Conservation (phyloP, 495 filamentous ascomycete genomes). For the Bacidia gigantensis region DNA sequence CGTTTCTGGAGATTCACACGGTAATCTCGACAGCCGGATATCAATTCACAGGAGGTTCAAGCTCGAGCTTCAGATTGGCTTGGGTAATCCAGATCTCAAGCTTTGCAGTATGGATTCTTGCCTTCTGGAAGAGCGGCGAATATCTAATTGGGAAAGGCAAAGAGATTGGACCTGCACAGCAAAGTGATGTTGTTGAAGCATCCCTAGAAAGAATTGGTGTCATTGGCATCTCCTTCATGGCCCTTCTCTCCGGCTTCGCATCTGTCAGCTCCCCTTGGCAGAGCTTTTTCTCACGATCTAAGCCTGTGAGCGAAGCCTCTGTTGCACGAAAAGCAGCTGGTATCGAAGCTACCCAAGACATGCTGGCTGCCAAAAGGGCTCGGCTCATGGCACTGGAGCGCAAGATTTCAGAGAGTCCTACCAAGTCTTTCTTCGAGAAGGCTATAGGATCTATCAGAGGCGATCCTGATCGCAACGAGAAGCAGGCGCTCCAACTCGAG, state of each 20-base stretch:
- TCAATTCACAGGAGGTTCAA: slow-evolving; percentile 36
- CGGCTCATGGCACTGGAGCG: slow-evolving; percentile 51
- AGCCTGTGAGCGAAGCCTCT: slow-evolving; percentile 53
- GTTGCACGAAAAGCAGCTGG: slow-evolving; percentile 59
- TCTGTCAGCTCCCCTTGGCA: slow-evolving; percentile 72
- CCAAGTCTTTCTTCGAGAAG: slow-evolving; percentile 43
- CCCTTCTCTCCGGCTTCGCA: slow-evolving; percentile 66
- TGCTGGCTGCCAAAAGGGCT: slow-evolving; percentile 55
- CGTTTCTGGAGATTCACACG: slow-evolving; percentile 55
- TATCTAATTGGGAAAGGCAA: slow-evolving; percentile 38
- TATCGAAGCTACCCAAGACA: slow-evolving; percentile 57
- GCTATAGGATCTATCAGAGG: slow-evolving; percentile 50
- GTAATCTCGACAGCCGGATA: slow-evolving; percentile 46
- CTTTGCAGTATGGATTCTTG: slow-evolving; percentile 47
- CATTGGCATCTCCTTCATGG: slow-evolving; percentile 72
- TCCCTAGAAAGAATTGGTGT: slow-evolving; percentile 68
- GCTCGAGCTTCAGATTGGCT: slow-evolving; percentile 33
- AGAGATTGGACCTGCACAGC: slow-evolving; percentile 21
- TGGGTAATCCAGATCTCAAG: slow-evolving; percentile 44
- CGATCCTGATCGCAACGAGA: slow-evolving; percentile 47
- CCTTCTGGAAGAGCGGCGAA: slow-evolving; percentile 63
- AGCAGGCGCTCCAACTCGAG: slow-evolving; percentile 53
- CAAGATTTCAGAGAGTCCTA: slow-evolving; percentile 39
- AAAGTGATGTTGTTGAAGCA: slow-evolving; percentile 47
- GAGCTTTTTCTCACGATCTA: slow-evolving; percentile 48